Evolutionary conservation across 805 yeast species (phyloP).

Genomic region (Yarrowia osloensis): DNA sequence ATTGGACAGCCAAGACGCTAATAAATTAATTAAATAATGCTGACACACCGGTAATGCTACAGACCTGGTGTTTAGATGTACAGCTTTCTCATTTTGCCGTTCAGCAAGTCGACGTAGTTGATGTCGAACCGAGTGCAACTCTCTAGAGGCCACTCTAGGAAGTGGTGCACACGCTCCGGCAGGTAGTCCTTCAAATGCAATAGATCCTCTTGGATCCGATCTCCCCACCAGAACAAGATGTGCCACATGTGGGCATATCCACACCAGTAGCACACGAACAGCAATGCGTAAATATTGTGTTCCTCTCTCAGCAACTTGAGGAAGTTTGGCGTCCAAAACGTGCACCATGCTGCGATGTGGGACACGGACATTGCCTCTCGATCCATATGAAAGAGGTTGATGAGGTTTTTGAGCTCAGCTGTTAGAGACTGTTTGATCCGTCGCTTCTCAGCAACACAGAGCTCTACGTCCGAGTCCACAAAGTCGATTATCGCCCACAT

Average conservation of each 20-base stretch:
- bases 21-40: neutral
- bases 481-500: constrained; percentile 5
- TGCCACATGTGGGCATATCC: constrained; percentile 17
- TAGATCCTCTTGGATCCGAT: constrained; percentile 8
- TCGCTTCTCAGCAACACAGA: neutral
- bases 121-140: neutral
- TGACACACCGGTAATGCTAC: too few relatives aligned
- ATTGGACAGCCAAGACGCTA: neutral
- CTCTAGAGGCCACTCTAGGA: neutral
- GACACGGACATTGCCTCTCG: neutral
- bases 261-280: constrained; percentile 7
- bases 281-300: neutral
- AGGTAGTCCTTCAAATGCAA: neutral
- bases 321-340: neutral
- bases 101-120: neutral
- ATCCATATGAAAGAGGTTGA: neutral
- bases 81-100: constrained; percentile 2
- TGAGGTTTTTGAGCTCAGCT: neutral
- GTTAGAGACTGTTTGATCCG: neutral
- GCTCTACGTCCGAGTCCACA: neutral
- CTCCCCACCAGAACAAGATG: constrained; percentile 3
- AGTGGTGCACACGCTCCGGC: neutral
- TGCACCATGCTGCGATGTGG: constrained; percentile 4
- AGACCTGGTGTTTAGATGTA: neutral
- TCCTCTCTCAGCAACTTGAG: neutral